phyloP scores from a whole-genome alignment of 495 filamentous ascomycete species.

The Aspergillus bertholletiae region DNA sequence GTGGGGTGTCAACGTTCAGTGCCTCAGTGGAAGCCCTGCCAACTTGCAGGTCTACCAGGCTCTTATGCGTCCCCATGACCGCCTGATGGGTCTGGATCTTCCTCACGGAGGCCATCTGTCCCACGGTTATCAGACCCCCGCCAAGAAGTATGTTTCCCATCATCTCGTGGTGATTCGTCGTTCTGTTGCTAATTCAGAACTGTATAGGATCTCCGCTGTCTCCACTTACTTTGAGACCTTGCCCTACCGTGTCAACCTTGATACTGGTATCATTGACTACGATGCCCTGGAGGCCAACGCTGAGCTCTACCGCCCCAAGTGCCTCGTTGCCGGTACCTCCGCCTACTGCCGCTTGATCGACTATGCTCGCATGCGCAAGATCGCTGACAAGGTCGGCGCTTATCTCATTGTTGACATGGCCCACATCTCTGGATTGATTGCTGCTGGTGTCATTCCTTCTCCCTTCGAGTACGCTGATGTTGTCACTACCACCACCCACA shows the following conservation, averaged over 20 bases:
- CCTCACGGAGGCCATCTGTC: slow-evolving; percentile 97
- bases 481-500: slow-evolving; percentile 99
- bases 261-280: slow-evolving; percentile 98
- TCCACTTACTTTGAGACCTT: slow-evolving; percentile 95
- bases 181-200: slow-evolving; percentile 12
- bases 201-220: slow-evolving; percentile 76
- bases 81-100: slow-evolving; percentile 95
- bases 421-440: slow-evolving; percentile 95
- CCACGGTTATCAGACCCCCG: slow-evolving; percentile 95
- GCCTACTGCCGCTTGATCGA: slow-evolving; percentile 99
- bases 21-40: slow-evolving; percentile 81
- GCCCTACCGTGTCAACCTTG: slow-evolving; percentile 85
- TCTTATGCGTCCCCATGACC: slow-evolving; percentile 93
- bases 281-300: slow-evolving; percentile 89
- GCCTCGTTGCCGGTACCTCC: slow-evolving; percentile 93
- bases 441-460: slow-evolving; percentile 88
- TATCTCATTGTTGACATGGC: slow-evolving; percentile 98
- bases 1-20: slow-evolving; percentile 99
- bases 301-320: slow-evolving; percentile 90
- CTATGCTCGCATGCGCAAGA: slow-evolving; percentile 94
- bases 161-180: background rate
- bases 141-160: slow-evolving; percentile 66
- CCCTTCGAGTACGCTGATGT: slow-evolving; percentile 95
- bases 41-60: slow-evolving; percentile 99
- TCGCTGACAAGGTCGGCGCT: slow-evolving; percentile 88